Conservation (phyloP, 139 green algal genomes). For the Trebouxia sp. region DNA sequence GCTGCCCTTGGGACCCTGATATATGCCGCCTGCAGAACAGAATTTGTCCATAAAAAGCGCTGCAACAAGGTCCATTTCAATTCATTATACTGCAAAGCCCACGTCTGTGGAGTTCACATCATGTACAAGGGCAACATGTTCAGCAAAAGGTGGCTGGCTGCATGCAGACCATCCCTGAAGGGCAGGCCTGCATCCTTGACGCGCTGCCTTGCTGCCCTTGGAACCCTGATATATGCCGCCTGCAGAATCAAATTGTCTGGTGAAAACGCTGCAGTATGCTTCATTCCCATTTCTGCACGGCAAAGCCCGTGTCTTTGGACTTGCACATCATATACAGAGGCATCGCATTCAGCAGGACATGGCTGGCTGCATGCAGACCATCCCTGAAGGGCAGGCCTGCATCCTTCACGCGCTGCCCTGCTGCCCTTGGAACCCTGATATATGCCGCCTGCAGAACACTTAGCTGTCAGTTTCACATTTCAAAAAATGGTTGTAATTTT, state of each 20-base stretch:
- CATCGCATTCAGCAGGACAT: constrained; percentile 88
- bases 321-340: constrained; percentile 77
- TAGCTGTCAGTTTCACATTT: constrained; percentile 68
- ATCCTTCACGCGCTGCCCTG: constrained; percentile 35
- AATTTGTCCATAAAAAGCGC: too few species aligned
- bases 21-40: constrained; percentile 62
- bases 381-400: constrained; percentile 65
- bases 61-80: too few species aligned
- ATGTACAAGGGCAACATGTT: constrained; percentile 87
- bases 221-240: constrained; percentile 81
- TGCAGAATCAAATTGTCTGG: too few species aligned
- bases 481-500: constrained; percentile 81
- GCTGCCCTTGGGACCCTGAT: constrained; percentile 72
- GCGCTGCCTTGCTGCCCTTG: constrained; percentile 44
- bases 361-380: constrained; percentile 81
- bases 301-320: constrained; percentile 58
- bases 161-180: constrained; percentile 81
- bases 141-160: constrained; percentile 83
- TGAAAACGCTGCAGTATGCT: too few species aligned
- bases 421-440: constrained; percentile 72
- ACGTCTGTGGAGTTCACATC: constrained; percentile 68
- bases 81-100: too few species aligned
- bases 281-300: too few species aligned
- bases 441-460: constrained; percentile 67
- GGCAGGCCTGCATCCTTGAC: constrained; percentile 45